Base-by-base conservation (phyloP, 345 rosid genomes). In the Kernera saxatilis region DNA sequence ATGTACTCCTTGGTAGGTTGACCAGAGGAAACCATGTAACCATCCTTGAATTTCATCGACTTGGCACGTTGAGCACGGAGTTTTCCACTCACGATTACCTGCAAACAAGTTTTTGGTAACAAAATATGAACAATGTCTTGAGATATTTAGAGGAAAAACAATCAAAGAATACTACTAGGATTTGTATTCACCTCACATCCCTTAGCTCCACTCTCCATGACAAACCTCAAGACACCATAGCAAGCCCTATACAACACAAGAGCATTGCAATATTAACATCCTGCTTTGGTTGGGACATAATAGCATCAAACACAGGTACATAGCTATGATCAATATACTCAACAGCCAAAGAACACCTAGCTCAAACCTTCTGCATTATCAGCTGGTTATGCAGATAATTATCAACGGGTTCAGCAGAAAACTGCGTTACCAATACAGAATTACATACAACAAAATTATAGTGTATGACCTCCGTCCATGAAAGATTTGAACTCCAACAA, bases 1-100 rank as follows among this genome's bases (percentile, higher is more conserved):
- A 90, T 87, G 63, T 87, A 90, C 3, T 90, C 91, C 14, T 87
- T 87, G n/a, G 81, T 83, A 1, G 93, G 96, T 32, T 90, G 96
- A 37, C 96, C 93, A 19, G 93, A 84, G 17, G 96, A 90, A 15
- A 86, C 84, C 96, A 90, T 90, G 80, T 90, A 90, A 14, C 96
- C 91, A 59, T 89, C 96, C 83, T 85, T 89, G 78, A 89, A 89
- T 55, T 89, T 89, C 93, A 89, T 89, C 1, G 89, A 84, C 78
- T 86, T 88, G 0, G 97, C 94, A 71, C 94, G 89, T 73, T 78
- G 84, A 18, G 94, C 91, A 22, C 87, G 81, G 1, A 88, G 90
- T 77, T 88, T 86, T 53, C 88, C 84, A 40, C 97, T 86, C 19
- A 85, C 89, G 36, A 85, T 85, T 3, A 88, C 92, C 87, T 85